Base-by-base conservation (phyloP, 495 filamentous ascomycete genomes). In the Lasiosphaeria miniovina region DNA sequence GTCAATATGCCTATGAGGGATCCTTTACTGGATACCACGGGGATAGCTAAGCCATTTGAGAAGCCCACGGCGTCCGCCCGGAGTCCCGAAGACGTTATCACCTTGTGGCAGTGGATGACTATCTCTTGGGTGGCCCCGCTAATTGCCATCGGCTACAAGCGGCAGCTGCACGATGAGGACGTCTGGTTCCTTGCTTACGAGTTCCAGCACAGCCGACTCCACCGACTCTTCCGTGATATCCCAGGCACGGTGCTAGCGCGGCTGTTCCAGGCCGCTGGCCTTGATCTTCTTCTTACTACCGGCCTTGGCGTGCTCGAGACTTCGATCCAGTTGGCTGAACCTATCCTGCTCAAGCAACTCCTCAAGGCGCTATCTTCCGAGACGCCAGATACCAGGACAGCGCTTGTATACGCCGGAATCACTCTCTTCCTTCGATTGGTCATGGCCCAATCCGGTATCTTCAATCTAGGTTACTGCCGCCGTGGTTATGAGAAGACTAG, bases 61-160 rank as follows among this genome's bases (percentile, higher is more conserved):
- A 57, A 73, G 35, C 86, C 90, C 38, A 85, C 80, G 3, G 80
- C 74, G 10, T 65, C 82, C 3, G 77, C 85, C 15, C 84, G 89
- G 36, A 93, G 87, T 52, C 90, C 90, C n/a, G 90, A 95, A 68
- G 90, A 95, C 65, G 82, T 88, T 60, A 68, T 94, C 43, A 87
- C 79, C 24, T 76, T 90, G 1, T 93, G 88, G 87, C 89, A 93
- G 65, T 95, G 86, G 66, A 85, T 91, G 74, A 86, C 84, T 3
- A 87, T 95, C 5, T 90, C 88, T 0, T 95, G 90, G 90, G 86
- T 95, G 83, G 76, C 76, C 4, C 86, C 90, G 0, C 71, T 95
- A 34, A 90, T 93, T 46, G 72, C 77, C 2, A 59, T 82, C 17
- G 90, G 88, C 5, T 80, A 77, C 41, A 77, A 76, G 36, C 74